Conservation (phyloP, 2,329 filamentous ascomycete species). For the Ceratocystis colombiana region DNA sequence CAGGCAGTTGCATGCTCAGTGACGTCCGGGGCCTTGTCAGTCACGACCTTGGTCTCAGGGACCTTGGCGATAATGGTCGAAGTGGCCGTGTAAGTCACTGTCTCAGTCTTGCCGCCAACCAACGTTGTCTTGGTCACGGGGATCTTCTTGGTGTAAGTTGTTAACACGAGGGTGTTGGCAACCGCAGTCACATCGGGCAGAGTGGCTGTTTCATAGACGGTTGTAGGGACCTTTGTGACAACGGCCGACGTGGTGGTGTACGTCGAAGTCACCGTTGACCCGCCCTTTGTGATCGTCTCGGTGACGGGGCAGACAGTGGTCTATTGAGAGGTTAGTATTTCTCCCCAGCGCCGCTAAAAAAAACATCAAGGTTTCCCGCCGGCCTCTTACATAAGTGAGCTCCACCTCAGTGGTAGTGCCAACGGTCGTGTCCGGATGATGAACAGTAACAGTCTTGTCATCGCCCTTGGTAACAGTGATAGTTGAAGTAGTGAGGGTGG, state of each 20-base stretch:
- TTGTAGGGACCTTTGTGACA: conserved; percentile 15
- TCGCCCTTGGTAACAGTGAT: conserved; percentile 19
- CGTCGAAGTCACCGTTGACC: conserved; percentile 20
- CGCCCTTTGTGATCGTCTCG: conserved; percentile 24
- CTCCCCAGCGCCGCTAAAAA: not conserved
- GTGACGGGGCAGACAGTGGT: conserved; percentile 24
- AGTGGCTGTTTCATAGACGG: conserved; percentile 17
- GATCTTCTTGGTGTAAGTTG: conserved; percentile 18
- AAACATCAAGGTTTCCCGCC: too few species aligned
- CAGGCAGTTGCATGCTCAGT: conserved; percentile 13
- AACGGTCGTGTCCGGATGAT: conserved; percentile 13
- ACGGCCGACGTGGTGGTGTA: conserved; percentile 23
- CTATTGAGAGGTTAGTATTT: conserved; percentile 16
- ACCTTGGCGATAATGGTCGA: conserved; percentile 21
- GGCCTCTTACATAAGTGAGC: conserved; percentile 18
- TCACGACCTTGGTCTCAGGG: conserved; percentile 29
- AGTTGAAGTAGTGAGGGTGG: conserved; percentile 18
- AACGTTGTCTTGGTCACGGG: conserved; percentile 18
- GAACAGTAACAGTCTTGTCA: conserved; percentile 19
- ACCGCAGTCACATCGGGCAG: conserved; percentile 18
- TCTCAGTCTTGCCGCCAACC: conserved; percentile 16
- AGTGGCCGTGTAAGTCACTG: conserved; percentile 10
- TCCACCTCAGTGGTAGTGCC: conserved; percentile 22
- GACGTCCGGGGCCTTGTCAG: conserved; percentile 25
- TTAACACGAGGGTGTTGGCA: conserved; percentile 10